Base-by-base conservation (phyloP, 306 rosid genomes). In the Phaseolus lunatus region DNA sequence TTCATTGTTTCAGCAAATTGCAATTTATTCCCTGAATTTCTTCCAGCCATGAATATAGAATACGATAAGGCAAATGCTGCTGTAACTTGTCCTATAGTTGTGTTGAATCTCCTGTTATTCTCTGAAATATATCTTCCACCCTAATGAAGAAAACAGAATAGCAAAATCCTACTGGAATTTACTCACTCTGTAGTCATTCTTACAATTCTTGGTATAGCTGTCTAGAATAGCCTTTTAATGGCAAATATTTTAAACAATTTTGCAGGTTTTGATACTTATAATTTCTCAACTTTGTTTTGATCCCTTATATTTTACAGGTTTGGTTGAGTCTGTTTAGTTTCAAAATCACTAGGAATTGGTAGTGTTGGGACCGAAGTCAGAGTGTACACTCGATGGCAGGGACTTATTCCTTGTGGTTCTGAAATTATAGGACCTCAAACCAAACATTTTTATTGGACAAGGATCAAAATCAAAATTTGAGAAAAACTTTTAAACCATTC, bases 21-120 rank as follows among this genome's bases (percentile, higher is more conserved):
- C 58, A 43, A 33, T 67, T 72, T 12, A 20, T 53, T 72, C 37
- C 19, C 47, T 29, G 56, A 50, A 49, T 12, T 35, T 35, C 39
- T 35, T 7, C 39, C 39, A 35, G 39, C 39, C 39, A 35, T 35
- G 39, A 35, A 7, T 1, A 7, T 7, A 35, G 37, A 31, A 4
- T 35, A 35, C 39, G 39, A 49, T 59, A 53, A 14, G 43, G 70
- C 69, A 44, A 27, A 53, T 77, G 18, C 26, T 22, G 63, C 47
- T 18, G 27, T 44, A 33, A 54, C 72, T 67, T 27, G 15, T 41
- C 19, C 57, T 78, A 26, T 73, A 12, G 29, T 27, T 75, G 57
- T 50, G 54, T 62, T 56, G 47, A 75, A 33, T 57, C 62, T 63
- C 43, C 35, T 16, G 41, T 33, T 53, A 57, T 57, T 57, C 39